Evolutionary conservation across 2,329 filamentous ascomycete species (phyloP), one percentile per base, ranked within the genome.

Genomic region (Chaetomium sp.): DNA sequence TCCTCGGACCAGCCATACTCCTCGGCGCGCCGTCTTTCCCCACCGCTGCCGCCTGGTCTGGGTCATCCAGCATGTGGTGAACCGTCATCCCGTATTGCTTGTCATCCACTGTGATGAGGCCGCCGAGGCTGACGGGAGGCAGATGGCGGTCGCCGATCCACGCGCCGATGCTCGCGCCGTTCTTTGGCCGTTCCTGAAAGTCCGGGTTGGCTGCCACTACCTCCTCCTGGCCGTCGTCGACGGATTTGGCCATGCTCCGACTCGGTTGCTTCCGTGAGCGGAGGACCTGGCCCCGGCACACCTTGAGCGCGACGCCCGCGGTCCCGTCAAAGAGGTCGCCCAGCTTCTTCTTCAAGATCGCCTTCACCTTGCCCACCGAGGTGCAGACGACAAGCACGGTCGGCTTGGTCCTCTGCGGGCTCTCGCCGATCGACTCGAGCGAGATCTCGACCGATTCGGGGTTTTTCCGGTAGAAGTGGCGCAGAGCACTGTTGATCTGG

Each of bases 11-110:
- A 42, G 72, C 80, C 76, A 74, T 83, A 77, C 74, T 82, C 12
- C 72, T 58, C 1, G 67, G 33, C 1, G 66, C 57, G 4, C 72
- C 71, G 38, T 70, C 65, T 0, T 70, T 69, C 33, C 68, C 68
- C 23, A 69, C 57, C 27, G 51, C 58, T 19, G 57, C 66, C 53
- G 68, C 72, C 25, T 77, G 76, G 3, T 85, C 84, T 1, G 85
- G 86, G 64, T 88, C 85, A 80, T 97, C 94, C 2, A 98, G 85
- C 87, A 98, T 94, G 76, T 98, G 94, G 73, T 98, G 94, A 0
- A 98, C 94, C 25, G 92, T 97, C 91, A 98, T 95, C 13, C 94
- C 94, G 72, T 93, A 95, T 0, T 91, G 87, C 75, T 90, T 88
- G 62, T 90, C 87, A 73, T 98, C 93, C 1, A 98, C 87, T 35